Base-by-base conservation (phyloP, 805 yeast genomes). In the Kodamaea jinghongensis region DNA sequence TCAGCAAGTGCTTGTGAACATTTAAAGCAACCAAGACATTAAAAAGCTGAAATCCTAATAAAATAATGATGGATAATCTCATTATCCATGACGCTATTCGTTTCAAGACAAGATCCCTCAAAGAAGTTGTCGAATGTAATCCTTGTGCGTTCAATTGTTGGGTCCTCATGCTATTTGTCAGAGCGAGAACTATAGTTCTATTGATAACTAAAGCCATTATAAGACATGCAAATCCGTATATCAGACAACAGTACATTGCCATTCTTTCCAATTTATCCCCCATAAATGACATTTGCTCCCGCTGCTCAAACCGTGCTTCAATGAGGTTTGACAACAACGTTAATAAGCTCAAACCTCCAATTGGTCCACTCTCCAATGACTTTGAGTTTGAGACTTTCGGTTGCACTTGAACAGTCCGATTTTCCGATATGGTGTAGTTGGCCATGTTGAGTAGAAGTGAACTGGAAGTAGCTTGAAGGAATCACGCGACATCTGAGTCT, bases 131-230 rank as follows among this genome's bases (percentile, higher is more conserved):
- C 6, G 17, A 28, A 11, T 17, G n/a, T n/a, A 32, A n/a, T 3
- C 35, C 42, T 9, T 31, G 33, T 1, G 42, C 37, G 28, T 29
- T 28, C 20, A 39, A 34, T 27, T 39, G 42, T 36, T 56, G 63
- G 22, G 42, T 41, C 14, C 56, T 39, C 6, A 54, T 47, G 26
- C 52, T 45, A 35, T 63, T 65, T 11, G 68, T 58, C 11, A 68
- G 60, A 2, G 73, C 73, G 40, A 67, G 49, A 5, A 59, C 61
- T 38, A 62, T 39, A 0, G 73, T 67, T 12, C 73, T 43, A 44
- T 67, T 67, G 43, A 67, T 50, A 2, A 67, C 38, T 8, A 68
- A 51, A 1, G 71, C 67, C 65, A 67, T 63, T 5, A 61, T 36
- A 34, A 69, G 50, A 39, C 72, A 66, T 17, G 62, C 32, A 13